A percentile compares a stretch with the other conserved stretches of the same genome.
phyloP scores from a whole-genome alignment of 2,329 filamentous ascomycete species.

The Atkinsonella texensis region DNA sequence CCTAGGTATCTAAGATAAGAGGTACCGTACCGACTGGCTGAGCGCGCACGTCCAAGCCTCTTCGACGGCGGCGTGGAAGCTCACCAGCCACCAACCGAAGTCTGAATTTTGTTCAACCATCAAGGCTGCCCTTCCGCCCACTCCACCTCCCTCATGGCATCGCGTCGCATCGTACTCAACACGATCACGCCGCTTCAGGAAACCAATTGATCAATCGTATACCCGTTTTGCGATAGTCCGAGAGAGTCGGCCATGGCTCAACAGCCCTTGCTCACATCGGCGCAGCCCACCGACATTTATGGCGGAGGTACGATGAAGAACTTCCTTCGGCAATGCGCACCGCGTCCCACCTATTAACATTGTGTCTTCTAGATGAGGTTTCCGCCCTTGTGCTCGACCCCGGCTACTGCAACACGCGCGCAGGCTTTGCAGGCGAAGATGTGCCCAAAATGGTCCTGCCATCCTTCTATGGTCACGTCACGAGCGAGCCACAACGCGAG shows the following conservation, averaged over 20 bases:
- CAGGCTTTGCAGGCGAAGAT: slow-evolving; percentile 95
- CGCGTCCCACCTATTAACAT: slow-evolving; percentile 4
- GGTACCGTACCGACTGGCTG: no score
- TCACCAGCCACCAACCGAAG: slow-evolving; percentile 7
- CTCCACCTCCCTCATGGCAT: neutral
- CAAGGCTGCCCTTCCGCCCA: slow-evolving; percentile 7
- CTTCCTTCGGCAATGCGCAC: neutral
- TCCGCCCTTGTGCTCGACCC: slow-evolving; percentile 94
- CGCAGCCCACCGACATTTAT: slow-evolving; percentile 50
- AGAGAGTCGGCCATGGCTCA: slow-evolving; percentile 33
- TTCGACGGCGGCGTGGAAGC: no score
- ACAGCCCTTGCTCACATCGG: slow-evolving; percentile 42
- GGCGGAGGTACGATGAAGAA: slow-evolving; percentile 39
- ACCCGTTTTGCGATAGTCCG: slow-evolving; percentile 1
- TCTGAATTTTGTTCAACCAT: slow-evolving; percentile 23
- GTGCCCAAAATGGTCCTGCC: slow-evolving; percentile 88
- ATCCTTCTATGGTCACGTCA: slow-evolving; percentile 67
- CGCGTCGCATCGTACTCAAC: neutral
- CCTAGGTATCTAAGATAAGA: no score
- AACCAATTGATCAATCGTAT: neutral
- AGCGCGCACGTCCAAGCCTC: neutral
- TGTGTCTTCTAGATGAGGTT: slow-evolving; percentile 63
- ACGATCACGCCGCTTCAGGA: neutral
- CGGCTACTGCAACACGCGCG: slow-evolving; percentile 81
- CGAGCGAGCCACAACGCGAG: slow-evolving; percentile 33